phyloP scores from a whole-genome alignment of 1,284 basidiomycete genomes.

The Athelia psychrophila region DNA sequence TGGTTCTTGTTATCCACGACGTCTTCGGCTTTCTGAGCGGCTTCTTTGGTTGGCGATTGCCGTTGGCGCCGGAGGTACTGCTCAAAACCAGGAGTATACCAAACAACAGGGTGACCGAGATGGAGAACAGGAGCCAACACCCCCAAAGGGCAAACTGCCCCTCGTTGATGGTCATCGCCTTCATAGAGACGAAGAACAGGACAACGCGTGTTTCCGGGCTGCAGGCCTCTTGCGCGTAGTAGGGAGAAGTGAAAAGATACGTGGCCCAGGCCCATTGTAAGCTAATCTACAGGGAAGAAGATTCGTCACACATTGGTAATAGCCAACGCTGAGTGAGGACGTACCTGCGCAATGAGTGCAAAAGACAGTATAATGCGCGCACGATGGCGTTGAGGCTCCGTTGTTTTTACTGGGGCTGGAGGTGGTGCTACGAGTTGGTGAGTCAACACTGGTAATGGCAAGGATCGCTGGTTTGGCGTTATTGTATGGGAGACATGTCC shows the following conservation, averaged over 20 bases:
- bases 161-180: neutral
- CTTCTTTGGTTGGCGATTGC: neutral
- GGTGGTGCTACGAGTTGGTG: slow-evolving; percentile 1
- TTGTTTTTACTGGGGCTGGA: neutral
- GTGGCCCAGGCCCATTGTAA: neutral
- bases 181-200: neutral
- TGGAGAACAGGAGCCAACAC: neutral
- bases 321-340: too few species aligned
- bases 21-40: neutral
- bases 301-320: too few species aligned
- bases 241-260: neutral
- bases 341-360: slow-evolving; percentile 14
- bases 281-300: neutral
- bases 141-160: neutral
- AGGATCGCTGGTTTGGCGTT: slow-evolving; percentile 1
- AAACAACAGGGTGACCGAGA: neutral
- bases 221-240: neutral
- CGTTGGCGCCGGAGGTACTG: neutral
- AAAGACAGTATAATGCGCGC: slow-evolving; percentile 15
- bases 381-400: slow-evolving; percentile 6
- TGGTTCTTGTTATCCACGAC: neutral
- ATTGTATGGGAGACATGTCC: slow-evolving; percentile 1
- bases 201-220: neutral
- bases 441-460: slow-evolving; percentile 11
- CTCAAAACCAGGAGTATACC: neutral